Conservation (phyloP, 805 yeast genomes). For the Zygosaccharomyces siamensis region DNA sequence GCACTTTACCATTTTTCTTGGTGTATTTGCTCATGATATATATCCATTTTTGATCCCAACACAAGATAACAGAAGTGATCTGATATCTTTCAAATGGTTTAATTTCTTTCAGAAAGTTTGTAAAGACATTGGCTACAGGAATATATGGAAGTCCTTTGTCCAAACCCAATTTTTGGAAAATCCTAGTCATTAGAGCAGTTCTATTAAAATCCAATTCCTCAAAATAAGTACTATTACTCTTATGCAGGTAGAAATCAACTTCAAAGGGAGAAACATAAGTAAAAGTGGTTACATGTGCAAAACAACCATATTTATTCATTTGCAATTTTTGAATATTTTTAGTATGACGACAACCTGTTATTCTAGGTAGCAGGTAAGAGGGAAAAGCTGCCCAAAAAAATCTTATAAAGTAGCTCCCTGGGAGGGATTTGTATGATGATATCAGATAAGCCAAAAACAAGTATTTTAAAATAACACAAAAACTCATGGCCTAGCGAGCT, state of each 20-base stretch:
- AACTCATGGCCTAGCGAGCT: constrained; percentile 3
- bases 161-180: constrained; percentile 54
- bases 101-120: constrained; percentile 68
- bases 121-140: constrained; percentile 72
- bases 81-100: constrained; percentile 56
- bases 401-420: constrained; percentile 59
- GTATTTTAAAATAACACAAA: constrained; percentile 13
- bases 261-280: constrained; percentile 73
- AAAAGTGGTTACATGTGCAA: constrained; percentile 40
- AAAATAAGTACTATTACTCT: constrained; percentile 81
- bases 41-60: constrained; percentile 89
- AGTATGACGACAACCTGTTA: constrained; percentile 21
- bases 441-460: constrained; percentile 17
- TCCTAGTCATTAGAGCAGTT: constrained; percentile 50
- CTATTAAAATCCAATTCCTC: constrained; percentile 77
- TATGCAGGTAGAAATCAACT: constrained; percentile 82
- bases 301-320: constrained; percentile 28
- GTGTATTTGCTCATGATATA: constrained; percentile 63
- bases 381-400: constrained; percentile 49
- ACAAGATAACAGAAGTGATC: constrained; percentile 54
- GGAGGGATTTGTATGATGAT: constrained; percentile 53
- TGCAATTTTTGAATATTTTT: constrained; percentile 20
- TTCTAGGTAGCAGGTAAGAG: constrained; percentile 39
- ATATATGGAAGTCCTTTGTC: constrained; percentile 50
- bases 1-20: constrained; percentile 34